Base-by-base conservation (phyloP, 495 filamentous ascomycete species). In the Sporormia fimetaria region DNA sequence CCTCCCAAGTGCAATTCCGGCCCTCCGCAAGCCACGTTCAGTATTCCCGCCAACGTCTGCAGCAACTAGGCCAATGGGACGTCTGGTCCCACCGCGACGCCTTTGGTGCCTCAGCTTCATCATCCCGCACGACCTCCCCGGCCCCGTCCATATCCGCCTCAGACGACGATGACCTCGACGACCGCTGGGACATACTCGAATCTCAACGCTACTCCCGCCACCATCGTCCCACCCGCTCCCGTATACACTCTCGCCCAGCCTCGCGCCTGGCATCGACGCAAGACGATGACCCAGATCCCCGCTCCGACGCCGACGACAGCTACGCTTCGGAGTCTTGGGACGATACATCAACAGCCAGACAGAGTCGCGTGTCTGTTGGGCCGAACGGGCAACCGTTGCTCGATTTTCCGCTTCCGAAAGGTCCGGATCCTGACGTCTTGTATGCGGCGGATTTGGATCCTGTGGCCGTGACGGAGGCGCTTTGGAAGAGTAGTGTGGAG, bases 361-460 rank as follows among this genome's bases (percentile, higher is more conserved):
- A n/a, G 2, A 8, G 17, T 11, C 33, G 46, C 33, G 40, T 48
- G 15, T 31, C 35, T 8, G 40, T 44, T n/a, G 51, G 45, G 1
- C 51, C 45, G 3, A 40, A 45, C 16, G 51, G 51, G 1, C 40
- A 44, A 18, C 45, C 45, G 20, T 21, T 49, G 2, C 37, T 54
- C 4, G 45, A 54, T 9, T 54, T 54, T 24, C 51, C 51, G 2
- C 16, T 54, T 21, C 51, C 51, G 22, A 12, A 40, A n/a, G 51
- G 51, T 8, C 51, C 51, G 12, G 45, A 49, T 40, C 29, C 45
- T 11, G 51, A 54, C 17, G 17, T 37, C 1, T 15, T 54, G 18
- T 14, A 44, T n/a, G 44, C 37, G 9, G 21, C 34, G 10, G 40
- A 49, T 9, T 18, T 23, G 2, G 50, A 53, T 25, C 22, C 23